Evolutionary conservation across 2,329 filamentous ascomycete genomes (phyloP).

Genomic region (Sclerotinia borealis): DNA sequence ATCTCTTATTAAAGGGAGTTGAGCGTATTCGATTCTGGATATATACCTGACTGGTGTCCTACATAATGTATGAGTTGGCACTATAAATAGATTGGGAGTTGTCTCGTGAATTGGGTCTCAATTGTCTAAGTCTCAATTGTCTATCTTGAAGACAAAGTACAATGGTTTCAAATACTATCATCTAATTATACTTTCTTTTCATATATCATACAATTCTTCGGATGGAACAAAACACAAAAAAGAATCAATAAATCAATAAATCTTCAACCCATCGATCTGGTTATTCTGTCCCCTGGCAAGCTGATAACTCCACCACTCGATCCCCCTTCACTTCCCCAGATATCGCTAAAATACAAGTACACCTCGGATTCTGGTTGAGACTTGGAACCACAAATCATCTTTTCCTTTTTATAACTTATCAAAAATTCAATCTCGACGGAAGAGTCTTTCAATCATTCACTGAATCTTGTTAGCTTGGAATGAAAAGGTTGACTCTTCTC

Average conservation of each 20-base stretch:
- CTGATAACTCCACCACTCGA: background rate
- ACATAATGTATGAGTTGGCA: background rate
- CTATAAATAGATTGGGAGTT: background rate
- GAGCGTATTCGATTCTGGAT: background rate
- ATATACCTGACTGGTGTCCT: background rate
- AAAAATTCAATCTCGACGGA: background rate
- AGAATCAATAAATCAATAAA: no score
- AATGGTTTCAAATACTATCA: background rate
- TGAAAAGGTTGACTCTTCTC: background rate
- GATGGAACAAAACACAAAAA: background rate
- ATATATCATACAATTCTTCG: background rate
- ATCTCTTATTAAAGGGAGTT: no score
- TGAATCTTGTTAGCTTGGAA: background rate
- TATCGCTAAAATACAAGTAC: background rate
- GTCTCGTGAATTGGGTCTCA: background rate
- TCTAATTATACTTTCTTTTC: background rate
- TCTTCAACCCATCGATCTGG: background rate
- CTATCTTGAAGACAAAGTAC: background rate
- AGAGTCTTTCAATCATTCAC: background rate
- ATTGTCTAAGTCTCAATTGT: background rate
- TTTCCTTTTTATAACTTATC: background rate
- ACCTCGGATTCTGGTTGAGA: background rate
- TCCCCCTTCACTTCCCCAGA: slow-evolving; percentile 6
- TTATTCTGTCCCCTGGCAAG: no score
- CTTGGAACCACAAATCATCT: slow-evolving; percentile 1